Conservation (phyloP, 768 basidiomycete species). For the Neoboletus subvelutipes region DNA sequence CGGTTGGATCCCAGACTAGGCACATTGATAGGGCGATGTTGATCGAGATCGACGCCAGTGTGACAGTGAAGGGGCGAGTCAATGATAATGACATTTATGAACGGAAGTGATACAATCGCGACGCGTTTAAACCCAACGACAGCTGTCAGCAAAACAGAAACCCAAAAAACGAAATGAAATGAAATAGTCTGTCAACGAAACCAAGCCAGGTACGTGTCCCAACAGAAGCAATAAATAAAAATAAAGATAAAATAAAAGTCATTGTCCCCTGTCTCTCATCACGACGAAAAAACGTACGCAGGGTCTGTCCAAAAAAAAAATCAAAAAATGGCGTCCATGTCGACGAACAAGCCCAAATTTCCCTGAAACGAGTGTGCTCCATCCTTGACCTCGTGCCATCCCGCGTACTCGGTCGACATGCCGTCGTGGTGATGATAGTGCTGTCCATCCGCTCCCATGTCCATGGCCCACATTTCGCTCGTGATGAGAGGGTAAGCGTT, state of each 20-base stretch:
- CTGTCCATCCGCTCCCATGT: neutral
- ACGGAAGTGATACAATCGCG: no score
- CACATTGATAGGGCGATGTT: no score
- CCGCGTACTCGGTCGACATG: neutral
- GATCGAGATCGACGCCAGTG: no score
- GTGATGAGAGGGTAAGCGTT: neutral
- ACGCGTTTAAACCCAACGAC: neutral
- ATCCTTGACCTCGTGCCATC: neutral
- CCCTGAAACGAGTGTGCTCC: neutral
- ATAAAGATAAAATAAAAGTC: no score
- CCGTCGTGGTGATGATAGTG: neutral
- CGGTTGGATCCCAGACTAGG: no score
- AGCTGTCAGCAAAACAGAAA: neutral
- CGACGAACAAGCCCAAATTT: neutral
- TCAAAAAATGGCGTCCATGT: slow-evolving; percentile 5
- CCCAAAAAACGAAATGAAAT: neutral
- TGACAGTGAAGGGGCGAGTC: no score
- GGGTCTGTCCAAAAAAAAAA: neutral
- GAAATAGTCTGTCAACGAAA: neutral
- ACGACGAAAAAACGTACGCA: neutral
- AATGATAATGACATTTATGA: no score
- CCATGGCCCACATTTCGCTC: neutral
- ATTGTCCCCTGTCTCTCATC: neutral
- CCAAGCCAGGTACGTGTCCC: neutral
- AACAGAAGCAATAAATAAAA: neutral